These are phyloP conservation scores for Cystobasidiaceae sp. DNA, from an alignment of 1,284 basidiomycete genomes.

Conservation along the genomic window DNA sequence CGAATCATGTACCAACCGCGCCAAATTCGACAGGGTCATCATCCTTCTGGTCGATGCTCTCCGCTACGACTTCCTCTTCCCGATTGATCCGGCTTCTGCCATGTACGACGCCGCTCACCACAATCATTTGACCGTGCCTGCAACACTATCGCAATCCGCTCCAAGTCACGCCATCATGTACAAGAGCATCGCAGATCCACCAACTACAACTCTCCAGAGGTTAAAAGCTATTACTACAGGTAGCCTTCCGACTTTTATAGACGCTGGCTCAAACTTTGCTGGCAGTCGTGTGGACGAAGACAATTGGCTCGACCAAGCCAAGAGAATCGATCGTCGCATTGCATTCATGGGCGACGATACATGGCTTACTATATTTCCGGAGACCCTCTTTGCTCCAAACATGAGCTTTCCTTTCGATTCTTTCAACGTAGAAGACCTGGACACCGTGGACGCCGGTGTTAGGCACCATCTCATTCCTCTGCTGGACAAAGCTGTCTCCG, in stretches of 20 bases:
- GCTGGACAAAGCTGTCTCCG: slow-evolving; percentile 52
- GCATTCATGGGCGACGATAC: slow-evolving; percentile 96
- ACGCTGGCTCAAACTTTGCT: slow-evolving; percentile 86
- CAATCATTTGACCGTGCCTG: slow-evolving; percentile 72
- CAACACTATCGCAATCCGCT: slow-evolving; percentile 58
- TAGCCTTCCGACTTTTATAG: slow-evolving; percentile 91
- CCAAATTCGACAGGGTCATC: slow-evolving; percentile 72
- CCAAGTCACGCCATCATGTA: slow-evolving; percentile 76
- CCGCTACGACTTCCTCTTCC: slow-evolving; percentile 87
- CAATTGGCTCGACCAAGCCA: slow-evolving; percentile 54
- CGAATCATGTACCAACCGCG: slow-evolving; percentile 52
- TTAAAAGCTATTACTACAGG: slow-evolving; percentile 95
- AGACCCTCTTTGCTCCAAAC: slow-evolving; percentile 57
- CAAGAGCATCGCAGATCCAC: slow-evolving; percentile 86
- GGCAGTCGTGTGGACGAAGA: slow-evolving; percentile 82
- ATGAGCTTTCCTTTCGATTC: slow-evolving; percentile 83
- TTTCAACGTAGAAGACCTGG: slow-evolving; percentile 97
- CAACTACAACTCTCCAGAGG: slow-evolving; percentile 90
- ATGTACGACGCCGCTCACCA: slow-evolving; percentile 66
- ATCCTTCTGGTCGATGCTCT: slow-evolving; percentile 87
- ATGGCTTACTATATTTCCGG: slow-evolving; percentile 84
- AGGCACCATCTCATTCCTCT: slow-evolving; percentile 75
- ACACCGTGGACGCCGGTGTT: slow-evolving; percentile 91
- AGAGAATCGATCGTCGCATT: slow-evolving; percentile 52
- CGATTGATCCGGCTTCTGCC: slow-evolving; percentile 54